Percentiles rank a stretch among this genome's conserved stretches.
phyloP scores from a whole-genome alignment of 768 basidiomycete genomes.

The Leccinum longicurvipes region DNA sequence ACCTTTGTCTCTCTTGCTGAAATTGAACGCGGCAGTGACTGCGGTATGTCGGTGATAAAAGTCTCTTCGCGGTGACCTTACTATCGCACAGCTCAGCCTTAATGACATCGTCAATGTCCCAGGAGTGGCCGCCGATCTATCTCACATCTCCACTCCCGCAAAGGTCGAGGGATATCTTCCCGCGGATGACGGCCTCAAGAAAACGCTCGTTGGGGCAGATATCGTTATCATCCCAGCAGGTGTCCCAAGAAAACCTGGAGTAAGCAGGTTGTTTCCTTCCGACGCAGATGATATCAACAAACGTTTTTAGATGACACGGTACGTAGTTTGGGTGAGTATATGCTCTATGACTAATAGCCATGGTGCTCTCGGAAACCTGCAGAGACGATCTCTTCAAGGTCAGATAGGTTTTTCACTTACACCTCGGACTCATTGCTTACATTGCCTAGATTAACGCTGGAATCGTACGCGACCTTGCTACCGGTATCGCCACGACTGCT shows the following conservation, averaged over 20 bases:
- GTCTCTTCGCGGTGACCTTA: not conserved
- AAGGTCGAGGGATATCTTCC: constrained; percentile 81
- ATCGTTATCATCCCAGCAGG: constrained; percentile 95
- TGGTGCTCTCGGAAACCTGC: constrained; percentile 4
- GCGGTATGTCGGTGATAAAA: constrained; percentile 43
- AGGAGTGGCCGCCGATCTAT: constrained; percentile 92
- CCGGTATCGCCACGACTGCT: constrained; percentile 74
- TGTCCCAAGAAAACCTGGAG: constrained; percentile 92
- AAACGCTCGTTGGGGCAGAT: constrained; percentile 80
- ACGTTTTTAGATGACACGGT: constrained; percentile 50
- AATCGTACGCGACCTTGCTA: constrained; percentile 91
- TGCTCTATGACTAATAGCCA: constrained; percentile 9
- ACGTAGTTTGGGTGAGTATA: constrained; percentile 11
- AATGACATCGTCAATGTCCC: constrained; percentile 98
- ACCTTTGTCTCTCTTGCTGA: constrained; percentile 89
- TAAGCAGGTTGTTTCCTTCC: constrained; percentile 37
- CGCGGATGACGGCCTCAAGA: constrained; percentile 77
- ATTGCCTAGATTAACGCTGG: constrained; percentile 86
- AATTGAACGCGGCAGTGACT: constrained; percentile 77
- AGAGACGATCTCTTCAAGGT: constrained; percentile 98
- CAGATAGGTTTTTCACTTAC: constrained; percentile 10
- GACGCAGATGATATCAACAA: not conserved
- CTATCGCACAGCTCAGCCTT: constrained; percentile 61
- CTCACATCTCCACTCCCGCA: constrained; percentile 88
- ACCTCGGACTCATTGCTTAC: not conserved